These are phyloP conservation scores for Exophiala sp. DNA, from an alignment of 2,329 filamentous ascomycete genomes.

Conservation along the genomic window DNA sequence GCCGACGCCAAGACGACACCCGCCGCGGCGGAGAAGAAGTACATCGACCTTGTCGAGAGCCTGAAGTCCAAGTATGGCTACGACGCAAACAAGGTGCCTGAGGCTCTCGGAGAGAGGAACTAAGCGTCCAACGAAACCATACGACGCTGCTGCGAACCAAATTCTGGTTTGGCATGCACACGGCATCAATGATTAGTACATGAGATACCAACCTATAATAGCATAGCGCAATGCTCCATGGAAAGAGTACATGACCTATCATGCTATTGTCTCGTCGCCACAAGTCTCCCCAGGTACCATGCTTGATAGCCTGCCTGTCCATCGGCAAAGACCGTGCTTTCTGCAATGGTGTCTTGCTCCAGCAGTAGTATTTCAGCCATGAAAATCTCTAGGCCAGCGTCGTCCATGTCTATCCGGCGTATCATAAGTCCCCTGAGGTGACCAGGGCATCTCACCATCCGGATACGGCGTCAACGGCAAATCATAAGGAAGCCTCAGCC, in stretches of 20 bases:
- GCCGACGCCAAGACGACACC: conserved; percentile 61
- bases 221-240: too few species aligned
- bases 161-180: too few species aligned
- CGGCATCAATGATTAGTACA: too few species aligned
- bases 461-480: conserved; percentile 68
- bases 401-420: conserved; percentile 15
- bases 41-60: conserved; percentile 68
- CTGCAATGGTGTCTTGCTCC: too few species aligned
- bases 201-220: too few species aligned
- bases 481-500: conserved; percentile 78
- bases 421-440: conserved; percentile 16
- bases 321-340: too few species aligned
- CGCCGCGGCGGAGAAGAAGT: conserved; percentile 70
- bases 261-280: too few species aligned
- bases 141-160: too few species aligned
- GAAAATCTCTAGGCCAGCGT: conserved; percentile 15
- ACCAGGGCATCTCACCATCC: conserved; percentile 69
- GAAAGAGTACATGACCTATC: too few species aligned
- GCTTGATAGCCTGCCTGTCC: too few species aligned
- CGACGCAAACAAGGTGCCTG: conserved; percentile 61
- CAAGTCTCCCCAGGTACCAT: too few species aligned
- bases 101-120: conserved; percentile 46
- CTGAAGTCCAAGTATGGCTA: conserved; percentile 69
- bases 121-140: neutral
- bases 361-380: neutral